phyloP scores from a whole-genome alignment of 2,329 filamentous ascomycete species.

The Xylaria sp. region DNA sequence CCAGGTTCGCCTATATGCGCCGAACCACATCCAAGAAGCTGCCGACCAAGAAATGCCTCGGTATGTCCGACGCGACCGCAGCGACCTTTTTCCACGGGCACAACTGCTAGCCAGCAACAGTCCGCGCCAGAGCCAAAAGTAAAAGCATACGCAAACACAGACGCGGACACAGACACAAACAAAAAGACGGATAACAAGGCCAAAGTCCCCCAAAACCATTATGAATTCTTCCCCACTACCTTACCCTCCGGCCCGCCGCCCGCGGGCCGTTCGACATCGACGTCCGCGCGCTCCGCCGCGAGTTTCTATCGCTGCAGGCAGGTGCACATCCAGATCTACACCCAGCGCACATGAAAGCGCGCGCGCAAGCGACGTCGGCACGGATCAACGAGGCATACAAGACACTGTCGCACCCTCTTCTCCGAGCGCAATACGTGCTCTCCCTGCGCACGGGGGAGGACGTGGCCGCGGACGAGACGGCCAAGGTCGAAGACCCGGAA shows the following conservation, averaged over 20 bases:
- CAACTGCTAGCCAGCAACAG: not conserved
- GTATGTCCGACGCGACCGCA: not conserved
- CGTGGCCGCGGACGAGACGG: slow-evolving; percentile 77
- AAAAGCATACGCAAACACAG: not conserved
- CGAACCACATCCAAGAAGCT: not conserved
- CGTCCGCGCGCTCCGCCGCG: slow-evolving; percentile 70
- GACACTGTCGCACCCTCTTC: slow-evolving; percentile 78
- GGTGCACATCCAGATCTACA: slow-evolving; percentile 76
- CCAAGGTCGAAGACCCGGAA: slow-evolving; percentile 69
- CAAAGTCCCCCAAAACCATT: slow-evolving; percentile 63
- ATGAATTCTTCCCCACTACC: slow-evolving; percentile 85
- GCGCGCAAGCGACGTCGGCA: slow-evolving; percentile 79
- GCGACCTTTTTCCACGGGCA: not conserved
- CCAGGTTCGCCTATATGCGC: not conserved
- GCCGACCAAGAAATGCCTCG: not conserved
- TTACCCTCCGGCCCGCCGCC: slow-evolving; percentile 82
- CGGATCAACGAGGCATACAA: slow-evolving; percentile 91
- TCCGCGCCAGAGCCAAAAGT: not conserved
- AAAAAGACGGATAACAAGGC: not conserved
- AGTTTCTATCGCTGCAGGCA: slow-evolving; percentile 86
- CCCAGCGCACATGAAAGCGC: slow-evolving; percentile 57
- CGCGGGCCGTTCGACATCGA: slow-evolving; percentile 77
- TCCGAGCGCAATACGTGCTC: slow-evolving; percentile 88
- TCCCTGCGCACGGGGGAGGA: slow-evolving; percentile 73
- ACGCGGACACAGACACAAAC: not conserved